Evolutionary conservation across 2,329 filamentous ascomycete genomes (phyloP).

Genomic region (Paramyrothecium roridum): DNA sequence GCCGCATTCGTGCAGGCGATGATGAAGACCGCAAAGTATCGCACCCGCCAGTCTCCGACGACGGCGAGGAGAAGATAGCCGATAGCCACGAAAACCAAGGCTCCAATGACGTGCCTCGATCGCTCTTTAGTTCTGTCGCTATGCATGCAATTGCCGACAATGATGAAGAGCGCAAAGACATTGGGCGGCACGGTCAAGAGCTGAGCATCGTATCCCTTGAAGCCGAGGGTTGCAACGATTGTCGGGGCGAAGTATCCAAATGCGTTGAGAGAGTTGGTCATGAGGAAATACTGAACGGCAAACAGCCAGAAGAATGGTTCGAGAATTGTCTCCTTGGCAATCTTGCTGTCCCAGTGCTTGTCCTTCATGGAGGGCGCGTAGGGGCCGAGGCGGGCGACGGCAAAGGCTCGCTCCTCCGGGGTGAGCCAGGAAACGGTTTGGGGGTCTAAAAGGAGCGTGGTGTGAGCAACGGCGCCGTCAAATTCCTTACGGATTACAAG

Average conservation of each 20-base stretch:
- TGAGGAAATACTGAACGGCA: constrained; percentile 24
- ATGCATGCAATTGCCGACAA: constrained; percentile 25
- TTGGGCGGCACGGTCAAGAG: constrained; percentile 33
- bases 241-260: constrained; percentile 31
- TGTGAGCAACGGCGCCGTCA: neutral
- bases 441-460: constrained; percentile 14
- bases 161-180: constrained; percentile 29
- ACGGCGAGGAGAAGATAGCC: constrained; percentile 26
- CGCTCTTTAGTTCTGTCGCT: constrained; percentile 27
- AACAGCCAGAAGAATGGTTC: constrained; percentile 32
- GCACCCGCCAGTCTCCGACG: constrained; percentile 22
- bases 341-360: constrained; percentile 28
- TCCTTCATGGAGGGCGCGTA: constrained; percentile 28
- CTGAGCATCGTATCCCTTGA: constrained; percentile 27
- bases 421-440: constrained; percentile 29
- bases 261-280: constrained; percentile 30
- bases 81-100: constrained; percentile 19
- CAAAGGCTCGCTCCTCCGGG: constrained; percentile 26
- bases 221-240: constrained; percentile 30
- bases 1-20: constrained; percentile 29
- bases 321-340: constrained; percentile 25
- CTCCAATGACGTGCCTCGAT: constrained; percentile 25
- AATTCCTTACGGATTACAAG: too few relatives aligned
- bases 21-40: constrained; percentile 26
- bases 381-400: constrained; percentile 29